Percentiles rank a stretch among this genome's conserved stretches.
These are phyloP conservation scores for Rutstroemia sp. DNA, from an alignment of 2,329 filamentous ascomycete species.

Conservation along the genomic window DNA sequence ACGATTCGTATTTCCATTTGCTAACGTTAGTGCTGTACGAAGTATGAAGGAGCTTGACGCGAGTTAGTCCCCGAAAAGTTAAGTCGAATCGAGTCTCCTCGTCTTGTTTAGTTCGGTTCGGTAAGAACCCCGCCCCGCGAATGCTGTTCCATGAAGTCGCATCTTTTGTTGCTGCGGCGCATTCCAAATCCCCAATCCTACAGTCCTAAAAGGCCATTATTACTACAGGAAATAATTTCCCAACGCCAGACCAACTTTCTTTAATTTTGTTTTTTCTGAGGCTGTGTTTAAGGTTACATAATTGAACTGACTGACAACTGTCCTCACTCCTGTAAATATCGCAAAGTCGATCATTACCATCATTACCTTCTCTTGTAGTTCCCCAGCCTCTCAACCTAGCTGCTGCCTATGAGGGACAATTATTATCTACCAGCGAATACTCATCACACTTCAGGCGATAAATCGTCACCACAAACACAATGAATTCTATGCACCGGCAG, in stretches of 20 bases:
- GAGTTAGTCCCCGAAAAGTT: no score
- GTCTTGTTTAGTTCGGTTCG: no score
- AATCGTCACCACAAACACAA: conserved; percentile 31
- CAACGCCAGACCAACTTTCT: background rate
- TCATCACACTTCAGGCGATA: conserved; percentile 1
- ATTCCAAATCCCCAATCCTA: no score
- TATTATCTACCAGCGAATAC: conserved; percentile 5
- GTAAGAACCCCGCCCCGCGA: no score
- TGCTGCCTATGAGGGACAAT: no score
- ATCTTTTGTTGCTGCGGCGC: no score
- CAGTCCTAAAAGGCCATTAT: background rate
- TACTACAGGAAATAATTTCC: background rate
- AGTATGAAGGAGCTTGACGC: no score
- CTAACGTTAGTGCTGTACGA: no score
- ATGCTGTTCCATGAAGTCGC: no score
- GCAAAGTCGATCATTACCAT: background rate
- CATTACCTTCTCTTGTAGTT: background rate
- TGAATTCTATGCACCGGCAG: conserved; percentile 68
- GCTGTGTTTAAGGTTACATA: background rate
- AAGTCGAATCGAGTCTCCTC: no score
- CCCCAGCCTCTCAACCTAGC: background rate
- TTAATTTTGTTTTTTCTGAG: background rate
- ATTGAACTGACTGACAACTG: background rate
- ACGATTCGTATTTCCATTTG: no score
- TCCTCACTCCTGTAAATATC: background rate